Evolutionary conservation across 192 early-diverging fungal genomes (phyloP).

Genomic region (Polychytrium aggregatum): DNA sequence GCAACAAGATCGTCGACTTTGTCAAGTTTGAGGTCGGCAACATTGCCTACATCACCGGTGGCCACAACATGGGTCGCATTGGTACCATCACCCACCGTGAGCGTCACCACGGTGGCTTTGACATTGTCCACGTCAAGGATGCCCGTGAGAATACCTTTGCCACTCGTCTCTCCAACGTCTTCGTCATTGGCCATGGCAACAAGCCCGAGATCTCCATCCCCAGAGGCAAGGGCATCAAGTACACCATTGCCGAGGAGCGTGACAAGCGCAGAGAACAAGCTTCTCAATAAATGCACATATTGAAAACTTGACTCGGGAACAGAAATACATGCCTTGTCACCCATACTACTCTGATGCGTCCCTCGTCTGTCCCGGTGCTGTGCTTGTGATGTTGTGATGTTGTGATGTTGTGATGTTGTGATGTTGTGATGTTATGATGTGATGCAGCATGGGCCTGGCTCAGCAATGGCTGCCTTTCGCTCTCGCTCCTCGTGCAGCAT

Average conservation of each 20-base stretch:
- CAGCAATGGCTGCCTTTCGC: too few relatives aligned
- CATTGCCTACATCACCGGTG: conserved; percentile 93
- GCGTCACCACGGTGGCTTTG: conserved; percentile 94
- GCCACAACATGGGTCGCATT: conserved; percentile 96
- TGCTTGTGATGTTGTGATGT: too few relatives aligned
- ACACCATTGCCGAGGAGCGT: conserved; percentile 98
- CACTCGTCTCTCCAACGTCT: conserved; percentile 95
- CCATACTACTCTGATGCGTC: too few relatives aligned
- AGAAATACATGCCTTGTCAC: too few relatives aligned
- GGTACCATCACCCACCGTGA: conserved; percentile 95
- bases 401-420: too few relatives aligned
- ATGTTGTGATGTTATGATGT: too few relatives aligned
- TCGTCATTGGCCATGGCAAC: conserved; percentile 67
- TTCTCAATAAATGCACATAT: too few relatives aligned
- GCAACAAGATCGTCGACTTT: conserved; percentile 82
- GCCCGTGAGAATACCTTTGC: conserved; percentile 88
- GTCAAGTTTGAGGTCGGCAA: conserved; percentile 98
- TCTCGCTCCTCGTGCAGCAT: too few relatives aligned
- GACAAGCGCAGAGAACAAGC: conserved; percentile 82
- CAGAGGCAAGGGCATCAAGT: conserved; percentile 97
- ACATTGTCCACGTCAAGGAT: conserved; percentile 99
- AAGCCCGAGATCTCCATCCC: conserved; percentile 94
- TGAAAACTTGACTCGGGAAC: too few relatives aligned
- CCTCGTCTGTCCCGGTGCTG: too few relatives aligned
- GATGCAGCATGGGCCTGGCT: too few relatives aligned